phyloP scores from a whole-genome alignment of 1,139 yeast genomes.

The Debaryomyces robertsiae region DNA sequence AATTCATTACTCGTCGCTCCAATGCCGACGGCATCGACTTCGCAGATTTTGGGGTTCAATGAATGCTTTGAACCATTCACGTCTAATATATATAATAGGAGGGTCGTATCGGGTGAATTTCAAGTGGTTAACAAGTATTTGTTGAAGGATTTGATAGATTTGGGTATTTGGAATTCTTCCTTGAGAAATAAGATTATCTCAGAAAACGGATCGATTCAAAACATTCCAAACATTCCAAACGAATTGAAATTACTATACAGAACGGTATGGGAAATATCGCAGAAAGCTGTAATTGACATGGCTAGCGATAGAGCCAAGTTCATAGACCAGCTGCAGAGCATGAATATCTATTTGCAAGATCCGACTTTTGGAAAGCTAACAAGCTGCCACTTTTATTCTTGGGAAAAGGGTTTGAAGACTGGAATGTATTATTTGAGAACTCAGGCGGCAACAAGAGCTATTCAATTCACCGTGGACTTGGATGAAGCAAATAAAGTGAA shows the following conservation, averaged over 20 bases:
- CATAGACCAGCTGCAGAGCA: conserved; percentile 62
- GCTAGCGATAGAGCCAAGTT: conserved; percentile 64
- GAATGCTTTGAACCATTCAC: conserved; percentile 87
- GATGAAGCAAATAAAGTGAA: conserved; percentile 16
- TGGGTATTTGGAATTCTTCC: conserved; percentile 56
- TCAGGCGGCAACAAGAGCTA: conserved; percentile 92
- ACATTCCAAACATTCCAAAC: conserved; percentile 51
- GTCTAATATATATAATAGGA: conserved; percentile 59
- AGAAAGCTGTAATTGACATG: conserved; percentile 58
- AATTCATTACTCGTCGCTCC: conserved; percentile 87
- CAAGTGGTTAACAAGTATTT: conserved; percentile 62
- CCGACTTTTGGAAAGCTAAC: conserved; percentile 64
- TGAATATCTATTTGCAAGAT: conserved; percentile 56
- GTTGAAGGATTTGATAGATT: conserved; percentile 54
- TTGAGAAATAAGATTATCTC: conserved; percentile 55
- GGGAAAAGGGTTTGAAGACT: conserved; percentile 65
- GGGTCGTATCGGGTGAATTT: conserved; percentile 64
- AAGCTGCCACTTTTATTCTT: conserved; percentile 61
- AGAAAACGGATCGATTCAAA: conserved; percentile 59
- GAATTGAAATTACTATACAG: conserved; percentile 54
- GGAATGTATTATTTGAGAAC: conserved; percentile 73
- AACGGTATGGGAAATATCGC: conserved; percentile 65
- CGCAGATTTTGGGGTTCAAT: conserved; percentile 85
- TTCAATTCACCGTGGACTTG: conserved; percentile 81
- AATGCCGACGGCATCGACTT: conserved; percentile 94